These are phyloP conservation scores for Neocatenulostroma microsporum DNA, from an alignment of 2,329 filamentous ascomycete species.

Conservation along the genomic window DNA sequence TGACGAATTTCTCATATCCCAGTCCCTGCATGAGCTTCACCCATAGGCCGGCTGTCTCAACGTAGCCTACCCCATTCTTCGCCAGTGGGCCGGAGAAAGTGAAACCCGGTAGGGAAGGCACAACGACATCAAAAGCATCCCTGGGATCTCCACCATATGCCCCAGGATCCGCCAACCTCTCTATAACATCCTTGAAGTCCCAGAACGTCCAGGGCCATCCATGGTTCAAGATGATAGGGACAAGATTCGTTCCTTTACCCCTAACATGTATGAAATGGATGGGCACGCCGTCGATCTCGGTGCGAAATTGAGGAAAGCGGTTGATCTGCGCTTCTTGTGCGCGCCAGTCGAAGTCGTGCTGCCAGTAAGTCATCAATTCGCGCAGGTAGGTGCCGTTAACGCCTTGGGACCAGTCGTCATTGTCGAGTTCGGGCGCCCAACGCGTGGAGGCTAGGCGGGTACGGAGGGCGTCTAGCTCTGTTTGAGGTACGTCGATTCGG, in stretches of 20 bases:
- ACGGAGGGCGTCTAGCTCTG: not conserved
- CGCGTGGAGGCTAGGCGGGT: not conserved
- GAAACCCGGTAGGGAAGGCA: constrained; percentile 1
- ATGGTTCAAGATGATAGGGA: constrained; percentile 37
- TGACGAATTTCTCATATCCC: not conserved
- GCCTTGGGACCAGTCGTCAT: not conserved
- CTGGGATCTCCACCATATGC: not conserved
- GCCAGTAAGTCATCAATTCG: constrained; percentile 29
- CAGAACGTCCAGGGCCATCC: constrained; percentile 40
- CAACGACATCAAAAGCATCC: constrained; percentile 1
- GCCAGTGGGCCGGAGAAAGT: not conserved
- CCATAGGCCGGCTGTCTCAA: not conserved
- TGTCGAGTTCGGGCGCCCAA: not conserved
- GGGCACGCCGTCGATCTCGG: constrained; percentile 27
- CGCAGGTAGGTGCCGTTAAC: not conserved
- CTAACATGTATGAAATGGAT: constrained; percentile 35
- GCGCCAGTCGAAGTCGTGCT: constrained; percentile 28
- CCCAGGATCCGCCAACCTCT: not conserved
- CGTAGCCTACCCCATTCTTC: not conserved
- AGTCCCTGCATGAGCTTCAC: not conserved
- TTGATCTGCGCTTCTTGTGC: constrained; percentile 28
- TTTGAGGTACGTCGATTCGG: not conserved
- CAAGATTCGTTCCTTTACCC: constrained; percentile 26
- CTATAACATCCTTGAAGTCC: not conserved
- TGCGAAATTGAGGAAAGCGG: constrained; percentile 27